Evolutionary conservation across 2,329 filamentous ascomycete species (phyloP), one percentile per base, ranked within the genome.

Genomic region (Cladosporium colombiae): DNA sequence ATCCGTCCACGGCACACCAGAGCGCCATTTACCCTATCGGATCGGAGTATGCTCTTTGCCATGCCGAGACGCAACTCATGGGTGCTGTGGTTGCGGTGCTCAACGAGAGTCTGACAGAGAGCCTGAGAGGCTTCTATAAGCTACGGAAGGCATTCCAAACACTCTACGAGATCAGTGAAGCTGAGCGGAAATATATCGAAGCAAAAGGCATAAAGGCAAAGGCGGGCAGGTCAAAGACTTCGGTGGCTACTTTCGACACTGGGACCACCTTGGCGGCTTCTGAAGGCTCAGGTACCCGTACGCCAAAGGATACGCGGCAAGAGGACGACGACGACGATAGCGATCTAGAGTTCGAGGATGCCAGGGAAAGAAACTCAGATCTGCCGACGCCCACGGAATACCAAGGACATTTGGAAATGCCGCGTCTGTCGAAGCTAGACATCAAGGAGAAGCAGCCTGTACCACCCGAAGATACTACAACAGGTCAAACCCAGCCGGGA

Each of bases 21-120:
- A 89, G 83, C 66, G 79, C 80, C 57, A 88, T 96, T 27, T 97
- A 97, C 72, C 88, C 91, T 0, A 85, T 91, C 0, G 95, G 95
- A 1, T 91, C 90, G 5, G 94, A 99, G 79, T 98, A 91, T 76
- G 88, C 91, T 2, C 82, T 98, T 4, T 91, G 92, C 67, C 87
- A 92, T 67, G 91, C 93, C 5, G 89, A 97, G 80, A 87, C 92
- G 1, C 92, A 97, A 78, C 83, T 97, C 68, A 96, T 97, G 90
- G 86, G 87, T 65, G 93, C 93, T 0, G 89, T 99, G 1, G 88
- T 97, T 0, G 92, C 88, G 0, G 91, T 98, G 18, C 81, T 98
- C 72, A 96, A 96, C 70, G 95, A 98, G 81, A 97, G 91, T 75
- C 80, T 98, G 72, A 94, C 93, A 0, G 95, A 98, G 77, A 92